A percentile compares a stretch with the other conserved stretches of the same genome.
phyloP scores from a whole-genome alignment of 257 asterid genomes.

The Penstemon davidsonii region DNA sequence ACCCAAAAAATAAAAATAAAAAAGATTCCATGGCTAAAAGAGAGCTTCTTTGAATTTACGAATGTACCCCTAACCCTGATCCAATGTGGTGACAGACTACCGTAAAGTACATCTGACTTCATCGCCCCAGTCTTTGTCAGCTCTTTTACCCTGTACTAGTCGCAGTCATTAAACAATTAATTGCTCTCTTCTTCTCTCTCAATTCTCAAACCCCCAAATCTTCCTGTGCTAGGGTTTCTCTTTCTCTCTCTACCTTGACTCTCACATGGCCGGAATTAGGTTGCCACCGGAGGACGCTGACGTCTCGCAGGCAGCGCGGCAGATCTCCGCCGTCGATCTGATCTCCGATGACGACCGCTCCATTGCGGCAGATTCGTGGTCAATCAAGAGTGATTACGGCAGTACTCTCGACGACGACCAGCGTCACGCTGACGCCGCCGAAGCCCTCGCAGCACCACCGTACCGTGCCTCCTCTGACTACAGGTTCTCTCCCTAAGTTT shows the following conservation, averaged over 20 bases:
- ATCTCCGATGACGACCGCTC: conserved; percentile 98
- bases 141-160: conserved; percentile 4
- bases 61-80: conserved; percentile 28
- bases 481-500: conserved; percentile 42
- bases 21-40: no score
- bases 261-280: conserved; percentile 83
- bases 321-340: conserved; percentile 67
- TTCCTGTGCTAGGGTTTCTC: conserved; percentile 42
- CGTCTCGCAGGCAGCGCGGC: conserved; percentile 61
- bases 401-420: conserved; percentile 99
- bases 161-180: conserved; percentile 9
- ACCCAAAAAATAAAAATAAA: no score
- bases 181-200: conserved; percentile 7
- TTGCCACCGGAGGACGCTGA: conserved; percentile 80
- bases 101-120: conserved; percentile 27
- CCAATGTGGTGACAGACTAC: conserved; percentile 46
- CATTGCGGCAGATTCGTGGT: conserved; percentile 96
- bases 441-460: conserved; percentile 73
- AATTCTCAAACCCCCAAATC: conserved; percentile 30
- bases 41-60: conserved; percentile 10
- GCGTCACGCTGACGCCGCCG: conserved; percentile 97
- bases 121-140: conserved; percentile 31
- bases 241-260: conserved; percentile 11
- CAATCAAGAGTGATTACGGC: conserved; percentile 95
- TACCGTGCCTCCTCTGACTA: conserved; percentile 88